Base-by-base conservation (phyloP, 1,284 basidiomycete genomes). In the Leccinum angustisporum region DNA sequence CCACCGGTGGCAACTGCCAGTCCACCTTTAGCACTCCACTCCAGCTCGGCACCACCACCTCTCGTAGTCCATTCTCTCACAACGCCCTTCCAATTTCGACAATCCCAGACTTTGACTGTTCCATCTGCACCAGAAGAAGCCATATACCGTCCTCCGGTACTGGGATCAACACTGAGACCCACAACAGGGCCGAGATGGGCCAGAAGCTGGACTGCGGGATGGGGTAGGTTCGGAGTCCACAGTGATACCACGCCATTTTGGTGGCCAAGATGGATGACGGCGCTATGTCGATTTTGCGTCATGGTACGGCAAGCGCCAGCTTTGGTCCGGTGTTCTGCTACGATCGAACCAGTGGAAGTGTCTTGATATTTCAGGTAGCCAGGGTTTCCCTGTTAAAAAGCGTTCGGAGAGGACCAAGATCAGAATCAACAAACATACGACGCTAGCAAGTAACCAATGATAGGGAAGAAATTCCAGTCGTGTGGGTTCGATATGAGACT, bases 311-410 rank as follows among this genome's bases (percentile, higher is more conserved):
- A 95, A 30, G 91, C 84, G 10, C 97, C 97, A 31, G 96, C 83
- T 69, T 92, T 93, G 3, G 94, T 96, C n/a, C 93, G 87, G 74
- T 97, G 94, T 75, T 95, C 90, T 46, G 89, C 86, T 40, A 99
- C 81, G 59, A 98, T 82, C 61, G 88, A 83, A 16, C 97, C 97
- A 0, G 96, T 99, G 2, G 95, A 96, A 0, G 94, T 96, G 73
- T 99, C 97, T 78, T 97, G 95, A 77, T 98, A 99, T 79, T 97
- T 97, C 1, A 99, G 82, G 74, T 90, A 94, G 1, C 97, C 97
- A 13, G 86, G 53, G 6, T 21, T 54, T 33, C 53, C 53, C 33
- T 54, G 5, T 53, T 3, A 36, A 36, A 31, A 27, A 14, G 55
- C 6, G 30, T 56, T 18, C 25, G 16, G 7, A 48, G 13, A 10